Evolutionary conservation across 805 yeast species (phyloP).

Genomic region (Pichia occidentalis): DNA sequence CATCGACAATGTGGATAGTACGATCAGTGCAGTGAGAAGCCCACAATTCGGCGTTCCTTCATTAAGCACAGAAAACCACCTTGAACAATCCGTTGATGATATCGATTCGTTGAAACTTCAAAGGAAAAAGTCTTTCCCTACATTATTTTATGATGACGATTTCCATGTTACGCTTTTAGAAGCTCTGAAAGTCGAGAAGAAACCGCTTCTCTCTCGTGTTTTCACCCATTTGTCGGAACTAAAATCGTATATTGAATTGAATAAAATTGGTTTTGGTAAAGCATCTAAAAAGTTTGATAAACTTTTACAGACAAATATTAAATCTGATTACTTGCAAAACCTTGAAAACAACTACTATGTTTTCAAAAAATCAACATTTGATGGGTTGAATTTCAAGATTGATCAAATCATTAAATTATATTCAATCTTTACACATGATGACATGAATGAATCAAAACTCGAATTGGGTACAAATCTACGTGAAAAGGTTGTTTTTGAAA

Average conservation of each 20-base stretch:
- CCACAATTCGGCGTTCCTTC: no score
- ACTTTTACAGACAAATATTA: slow-evolving; percentile 55
- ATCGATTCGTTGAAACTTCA: slow-evolving; percentile 17
- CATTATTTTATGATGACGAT: slow-evolving; percentile 32
- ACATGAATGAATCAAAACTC: slow-evolving; percentile 35
- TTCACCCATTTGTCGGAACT: slow-evolving; percentile 78
- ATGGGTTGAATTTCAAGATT: slow-evolving; percentile 44
- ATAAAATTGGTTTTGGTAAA: slow-evolving; percentile 83
- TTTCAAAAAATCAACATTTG: slow-evolving; percentile 46
- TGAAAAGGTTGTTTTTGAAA: slow-evolving; percentile 95
- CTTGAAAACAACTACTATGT: slow-evolving; percentile 44
- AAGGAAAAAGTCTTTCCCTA: slow-evolving; percentile 26
- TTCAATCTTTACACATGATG: slow-evolving; percentile 34
- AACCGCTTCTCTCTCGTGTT: slow-evolving; percentile 55
- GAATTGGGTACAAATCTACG: slow-evolving; percentile 54
- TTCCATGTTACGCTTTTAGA: slow-evolving; percentile 34
- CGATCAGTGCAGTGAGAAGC: no score
- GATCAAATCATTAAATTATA: slow-evolving; percentile 35
- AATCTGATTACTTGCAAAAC: slow-evolving; percentile 47
- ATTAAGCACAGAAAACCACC: no score
- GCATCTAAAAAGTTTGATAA: slow-evolving; percentile 91
- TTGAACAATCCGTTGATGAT: no score
- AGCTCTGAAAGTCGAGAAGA: slow-evolving; percentile 56
- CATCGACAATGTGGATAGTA: no score
- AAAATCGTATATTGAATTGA: slow-evolving; percentile 75